Base-by-base conservation (phyloP, 352 stramenopile genomes). In the Globisporangium apiculatum region DNA sequence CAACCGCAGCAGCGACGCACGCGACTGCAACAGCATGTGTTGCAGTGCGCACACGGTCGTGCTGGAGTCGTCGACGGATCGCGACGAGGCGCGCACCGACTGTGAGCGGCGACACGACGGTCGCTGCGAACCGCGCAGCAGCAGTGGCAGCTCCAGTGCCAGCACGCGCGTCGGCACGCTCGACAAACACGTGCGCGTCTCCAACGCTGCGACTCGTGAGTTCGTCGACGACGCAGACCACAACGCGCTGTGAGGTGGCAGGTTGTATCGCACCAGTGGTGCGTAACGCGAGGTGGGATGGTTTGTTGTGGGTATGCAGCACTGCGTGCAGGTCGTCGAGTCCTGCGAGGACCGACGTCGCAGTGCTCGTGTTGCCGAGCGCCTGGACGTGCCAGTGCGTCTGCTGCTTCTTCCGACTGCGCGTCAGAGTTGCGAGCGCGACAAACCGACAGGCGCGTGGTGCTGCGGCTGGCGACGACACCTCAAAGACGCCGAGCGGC, bases 61-160 rank as follows among this genome's bases (percentile, higher is more conserved):
- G 75, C 50, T 86, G 76, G 4, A 89, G 55, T 0, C 76, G 67
- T 1, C 72, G 76, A 11, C 75, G 76, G 60, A 89, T 86, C 2
- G 76, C 85, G 41, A 89, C 70, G 0, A 89, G 61, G 0, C 73
- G 58, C 40, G 79, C 86, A 7, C 76, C 76, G 72, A 89, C 86
- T 24, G 75, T 85, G 0, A 89, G 60, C 6, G 76, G 85, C 0
- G 79, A 75, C 1, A 89, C 73, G 17, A 89, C 73, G 36, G 40
- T 12, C 3, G 75, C 70, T 36, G 67, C 62, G 0, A 77, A 46
- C 3, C 63, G 40, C 40, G 40, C 65, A 17, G 69, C 24, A 31
- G 24, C 24, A 31, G 24, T 31, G 24, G 24, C 24, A 31, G 24
- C 24, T 31, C 24, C 24, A 31, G 1, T 31, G 24, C 24, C 24